Evolutionary conservation across 2,329 filamentous ascomycete genomes (phyloP), one percentile per base, ranked within the genome.

Genomic region (Chaetomium strumarium): DNA sequence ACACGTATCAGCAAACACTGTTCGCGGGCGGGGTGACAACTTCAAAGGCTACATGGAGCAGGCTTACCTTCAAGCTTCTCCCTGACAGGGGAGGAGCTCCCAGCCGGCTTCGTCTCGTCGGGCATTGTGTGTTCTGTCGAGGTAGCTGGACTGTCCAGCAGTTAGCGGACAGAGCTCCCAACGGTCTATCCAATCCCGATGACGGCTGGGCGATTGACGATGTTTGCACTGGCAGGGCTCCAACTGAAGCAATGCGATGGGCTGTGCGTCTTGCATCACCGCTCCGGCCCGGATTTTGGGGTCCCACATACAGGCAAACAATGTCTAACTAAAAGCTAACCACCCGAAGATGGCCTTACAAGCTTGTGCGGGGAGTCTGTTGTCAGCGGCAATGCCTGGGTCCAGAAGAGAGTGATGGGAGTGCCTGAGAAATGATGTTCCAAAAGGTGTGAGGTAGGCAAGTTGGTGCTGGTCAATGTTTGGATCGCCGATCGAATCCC

Each of bases 61-160:
- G 56, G 49, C 70, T 68, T 70, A 88, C 86, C 82, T 70, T 92
- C 88, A 49, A 90, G 81, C 80, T 89, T 90, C 68, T 88, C 84
- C 67, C 12, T n/a, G 55, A 78, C 76, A 53, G 76, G 72, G 58
- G 74, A 68, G 59, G 62, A 45, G 58, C 61, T 63, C 57, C 56
- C 60, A 40, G 37, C 45, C 7, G 58, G 49, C 55, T 70, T 70
- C 52, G 66, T 65, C 49, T 76, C 72, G 48, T 62, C 62, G 56
- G 57, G 51, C 60, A 63, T 63, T 19, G 49, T 61, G 43, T 41
- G n/a, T 39, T 46, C 10, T 29, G 43, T 43, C 9, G 34, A n/a
- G 38, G 41, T 34, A n/a, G 30, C 19, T 42, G 33, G 13, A n/a
- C 48, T 20, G 40, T 14, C 19, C 14, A 44, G 44, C 40, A 41